These are phyloP conservation scores for Microsporum ferrugineum DNA, from an alignment of 2,329 filamentous ascomycete genomes.

Conservation along the genomic window DNA sequence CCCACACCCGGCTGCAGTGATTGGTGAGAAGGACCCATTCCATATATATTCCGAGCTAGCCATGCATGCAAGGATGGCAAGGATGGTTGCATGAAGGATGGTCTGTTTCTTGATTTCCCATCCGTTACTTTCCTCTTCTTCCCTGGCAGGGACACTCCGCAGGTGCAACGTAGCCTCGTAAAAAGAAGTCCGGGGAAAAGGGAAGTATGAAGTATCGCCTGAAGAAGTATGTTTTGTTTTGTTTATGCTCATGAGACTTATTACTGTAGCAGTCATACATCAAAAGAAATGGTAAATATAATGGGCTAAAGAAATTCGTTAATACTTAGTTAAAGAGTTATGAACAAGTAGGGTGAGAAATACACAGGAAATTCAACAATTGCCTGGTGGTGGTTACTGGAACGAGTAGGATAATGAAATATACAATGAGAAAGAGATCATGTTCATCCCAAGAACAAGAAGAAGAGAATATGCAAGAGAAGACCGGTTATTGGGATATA, in stretches of 20 bases:
- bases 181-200: background rate
- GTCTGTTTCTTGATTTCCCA: background rate
- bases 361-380: background rate
- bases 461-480: background rate
- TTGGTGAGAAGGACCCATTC: background rate
- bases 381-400: background rate
- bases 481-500: background rate
- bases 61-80: background rate
- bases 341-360: background rate
- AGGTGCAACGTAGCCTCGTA: background rate
- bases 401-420: background rate
- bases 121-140: background rate
- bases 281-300: background rate
- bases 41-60: background rate
- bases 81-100: background rate
- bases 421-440: background rate
- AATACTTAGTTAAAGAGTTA: background rate
- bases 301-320: background rate
- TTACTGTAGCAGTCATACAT: background rate
- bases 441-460: background rate
- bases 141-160: background rate
- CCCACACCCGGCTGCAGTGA: background rate
- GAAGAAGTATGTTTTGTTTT: background rate
- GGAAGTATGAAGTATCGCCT: background rate
- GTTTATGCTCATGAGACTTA: background rate